Percentiles rank a stretch among this genome's conserved stretches.
These are phyloP conservation scores for Arctium minus DNA, from an alignment of 129 eudicot genomes.

Conservation along the genomic window DNA sequence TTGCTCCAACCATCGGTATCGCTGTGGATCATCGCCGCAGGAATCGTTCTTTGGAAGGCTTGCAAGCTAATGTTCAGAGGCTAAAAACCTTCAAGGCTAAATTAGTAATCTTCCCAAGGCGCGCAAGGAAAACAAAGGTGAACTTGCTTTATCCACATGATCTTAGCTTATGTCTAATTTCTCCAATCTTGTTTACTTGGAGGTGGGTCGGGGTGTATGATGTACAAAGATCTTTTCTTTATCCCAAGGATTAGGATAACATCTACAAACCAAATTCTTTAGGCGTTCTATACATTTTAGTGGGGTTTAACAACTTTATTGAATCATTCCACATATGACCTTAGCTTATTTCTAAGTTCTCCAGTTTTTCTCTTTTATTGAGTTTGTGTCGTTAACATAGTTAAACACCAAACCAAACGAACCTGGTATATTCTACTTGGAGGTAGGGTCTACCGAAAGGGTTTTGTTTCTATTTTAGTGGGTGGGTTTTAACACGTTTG, in stretches of 20 bases:
- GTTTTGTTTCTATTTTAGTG: not conserved
- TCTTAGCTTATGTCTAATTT: slow-evolving; percentile 22
- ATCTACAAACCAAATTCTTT: no score
- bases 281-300: no score
- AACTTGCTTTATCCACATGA: not conserved
- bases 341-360: no score
- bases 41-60: slow-evolving; percentile 63
- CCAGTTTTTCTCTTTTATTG: no score
- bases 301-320: no score
- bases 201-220: no score
- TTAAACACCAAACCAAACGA: no score
- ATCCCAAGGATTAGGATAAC: no score
- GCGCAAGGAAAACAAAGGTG: slow-evolving; percentile 53
- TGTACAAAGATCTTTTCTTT: no score
- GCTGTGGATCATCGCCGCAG: slow-evolving; percentile 66
- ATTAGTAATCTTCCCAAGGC: slow-evolving; percentile 75
- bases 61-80: slow-evolving; percentile 68
- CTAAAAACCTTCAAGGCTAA: slow-evolving; percentile 71
- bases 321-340: no score
- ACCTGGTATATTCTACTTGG: not conserved
- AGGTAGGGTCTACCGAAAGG: no score
- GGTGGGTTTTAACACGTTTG: not conserved
- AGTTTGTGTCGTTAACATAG: not conserved
- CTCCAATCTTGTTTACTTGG: not conserved
- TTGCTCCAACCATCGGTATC: slow-evolving; percentile 74